phyloP scores from a whole-genome alignment of 2,329 filamentous ascomycete species.

The Graphilbum fragrans region DNA sequence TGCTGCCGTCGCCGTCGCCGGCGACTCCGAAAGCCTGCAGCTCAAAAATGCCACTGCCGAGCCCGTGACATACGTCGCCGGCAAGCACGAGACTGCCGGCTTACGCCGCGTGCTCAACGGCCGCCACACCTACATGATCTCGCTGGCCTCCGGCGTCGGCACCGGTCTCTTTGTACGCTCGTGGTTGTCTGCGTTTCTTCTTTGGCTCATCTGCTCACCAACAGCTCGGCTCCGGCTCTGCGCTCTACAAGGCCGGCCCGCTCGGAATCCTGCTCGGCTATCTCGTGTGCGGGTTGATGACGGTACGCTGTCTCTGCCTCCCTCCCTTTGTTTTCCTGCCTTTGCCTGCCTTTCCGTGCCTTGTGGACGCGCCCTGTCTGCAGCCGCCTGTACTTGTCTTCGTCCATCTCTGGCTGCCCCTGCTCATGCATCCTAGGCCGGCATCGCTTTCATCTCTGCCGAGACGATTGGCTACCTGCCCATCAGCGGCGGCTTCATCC shows the following conservation, averaged over 20 bases:
- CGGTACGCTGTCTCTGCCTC: neutral
- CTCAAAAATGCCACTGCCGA: neutral
- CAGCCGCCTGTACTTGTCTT: too few species aligned
- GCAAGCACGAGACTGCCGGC: neutral
- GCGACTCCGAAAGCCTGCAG: too few species aligned
- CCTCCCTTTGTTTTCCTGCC: too few species aligned
- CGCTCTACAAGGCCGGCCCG: neutral
- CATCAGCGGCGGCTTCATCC: constrained; percentile 1
- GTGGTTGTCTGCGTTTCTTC: neutral
- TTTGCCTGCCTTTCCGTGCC: too few species aligned
- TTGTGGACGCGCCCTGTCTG: too few species aligned
- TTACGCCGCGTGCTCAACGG: neutral
- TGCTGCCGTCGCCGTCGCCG: too few species aligned
- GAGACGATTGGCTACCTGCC: constrained; percentile 3
- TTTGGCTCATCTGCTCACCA: neutral
- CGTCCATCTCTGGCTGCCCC: neutral
- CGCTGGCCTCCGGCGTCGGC: constrained; percentile 2
- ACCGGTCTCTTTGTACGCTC: constrained; percentile 1
- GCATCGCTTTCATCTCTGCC: neutral
- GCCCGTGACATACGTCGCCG: neutral
- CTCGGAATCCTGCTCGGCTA: constrained; percentile 2
- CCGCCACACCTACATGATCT: constrained; percentile 4
- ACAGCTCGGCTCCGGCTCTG: constrained; percentile 1
- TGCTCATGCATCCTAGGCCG: neutral
- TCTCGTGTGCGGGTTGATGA: neutral